Base-by-base conservation (phyloP, 176 grass and related monocot genomes). In the Aegilops bicornis region DNA sequence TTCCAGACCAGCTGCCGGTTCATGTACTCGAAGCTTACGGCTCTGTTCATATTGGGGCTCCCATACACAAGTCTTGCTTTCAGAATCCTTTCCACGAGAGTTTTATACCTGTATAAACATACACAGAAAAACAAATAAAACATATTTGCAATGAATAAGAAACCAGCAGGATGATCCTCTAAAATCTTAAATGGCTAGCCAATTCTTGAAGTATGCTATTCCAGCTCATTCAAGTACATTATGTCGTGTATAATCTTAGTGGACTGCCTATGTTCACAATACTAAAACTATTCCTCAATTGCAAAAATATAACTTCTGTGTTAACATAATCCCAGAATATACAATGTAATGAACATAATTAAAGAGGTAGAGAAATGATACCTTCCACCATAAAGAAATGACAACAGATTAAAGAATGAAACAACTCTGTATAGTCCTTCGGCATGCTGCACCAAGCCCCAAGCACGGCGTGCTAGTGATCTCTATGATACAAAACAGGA, bases 11-110 rank as follows among this genome's bases (percentile, higher is more conserved):
- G 90, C 70, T 98, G 97, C 5, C 97, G 86, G 86, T 98, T 98
- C 97, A 98, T 98, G 78, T 98, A 98, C 66, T 98, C 94, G 87
- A 96, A 98, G 80, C 97, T 98, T 82, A 96, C 97, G 76, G 97
- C 92, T 87, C 97, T 88, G 85, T 98, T 98, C 97, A 98, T 98
- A 67, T 94, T 98, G 83, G 97, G 97, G 76, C 90, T 94, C 65
- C 81, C 90, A 70, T 98, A 98, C 77, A 98, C 92, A 82, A 98
- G 92, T 85, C 97, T 94, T 86, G 97, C 90, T 90, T 92, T 94
- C 83, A 98, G 89, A 88, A 91, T 81, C 85, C 97, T 94, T 86
- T 98, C 97, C 69, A 98, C 87, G 73, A 98, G 91, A 81, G 88
- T 98, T 92, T 85, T 98, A 80, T 96, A 98, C 85, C 97, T 98